Evolutionary conservation across 345 rosid species (phyloP).

Genomic region (Hibiscus tridactylites): DNA sequence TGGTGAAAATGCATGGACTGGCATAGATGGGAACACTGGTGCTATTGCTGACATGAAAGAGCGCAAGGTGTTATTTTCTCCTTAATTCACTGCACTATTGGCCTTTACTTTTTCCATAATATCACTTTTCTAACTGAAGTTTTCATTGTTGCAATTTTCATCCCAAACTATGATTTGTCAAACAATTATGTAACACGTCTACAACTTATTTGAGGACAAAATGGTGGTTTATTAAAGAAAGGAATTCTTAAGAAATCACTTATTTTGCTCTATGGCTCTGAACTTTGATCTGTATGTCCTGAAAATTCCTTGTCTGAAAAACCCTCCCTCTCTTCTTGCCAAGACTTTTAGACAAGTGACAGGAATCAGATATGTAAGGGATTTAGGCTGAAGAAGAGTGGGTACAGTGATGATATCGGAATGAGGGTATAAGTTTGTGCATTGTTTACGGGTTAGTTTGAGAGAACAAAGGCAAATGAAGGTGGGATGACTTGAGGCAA

Average conservation of each 20-base stretch:
- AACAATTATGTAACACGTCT: neutral
- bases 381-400: too few relatives aligned
- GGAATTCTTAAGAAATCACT: neutral
- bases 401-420: too few relatives aligned
- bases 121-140: neutral
- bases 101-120: neutral
- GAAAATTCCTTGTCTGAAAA: neutral
- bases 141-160: neutral
- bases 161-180: neutral
- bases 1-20: conserved; percentile 95
- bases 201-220: neutral
- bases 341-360: neutral
- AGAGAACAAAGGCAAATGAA: too few relatives aligned
- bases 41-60: conserved; percentile 89
- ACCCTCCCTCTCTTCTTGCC: neutral
- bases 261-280: neutral
- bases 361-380: neutral
- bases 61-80: conserved; percentile 38
- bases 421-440: too few relatives aligned
- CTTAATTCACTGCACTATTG: neutral
- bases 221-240: neutral
- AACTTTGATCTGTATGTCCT: neutral
- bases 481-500: too few relatives aligned
- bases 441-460: too few relatives aligned
- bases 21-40: conserved; percentile 91